Evolutionary conservation across 2,329 filamentous ascomycete species (phyloP).

Genomic region (Aspergillus piperis): DNA sequence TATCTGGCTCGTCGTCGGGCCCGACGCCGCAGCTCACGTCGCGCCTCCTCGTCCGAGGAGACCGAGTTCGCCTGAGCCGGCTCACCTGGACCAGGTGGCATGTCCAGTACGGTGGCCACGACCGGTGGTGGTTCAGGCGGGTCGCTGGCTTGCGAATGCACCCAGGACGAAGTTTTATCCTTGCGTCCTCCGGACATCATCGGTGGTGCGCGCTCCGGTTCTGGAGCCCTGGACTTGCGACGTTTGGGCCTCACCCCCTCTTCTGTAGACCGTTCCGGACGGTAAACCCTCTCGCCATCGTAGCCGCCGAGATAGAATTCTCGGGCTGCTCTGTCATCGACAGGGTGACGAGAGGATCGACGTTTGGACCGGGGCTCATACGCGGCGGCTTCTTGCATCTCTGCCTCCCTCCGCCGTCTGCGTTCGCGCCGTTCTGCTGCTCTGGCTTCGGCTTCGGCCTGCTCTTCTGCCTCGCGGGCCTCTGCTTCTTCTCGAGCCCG

Average conservation of each 20-base stretch:
- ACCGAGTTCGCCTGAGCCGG: slow-evolving; percentile 37
- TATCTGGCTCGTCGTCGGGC: slow-evolving; percentile 45
- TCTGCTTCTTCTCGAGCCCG: slow-evolving; percentile 52
- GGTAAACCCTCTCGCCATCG: slow-evolving; percentile 29
- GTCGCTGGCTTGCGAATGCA: slow-evolving; percentile 50
- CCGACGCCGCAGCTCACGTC: slow-evolving; percentile 40
- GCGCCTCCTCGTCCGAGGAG: slow-evolving; percentile 47
- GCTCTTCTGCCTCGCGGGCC: slow-evolving; percentile 58
- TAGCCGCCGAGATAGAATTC: slow-evolving; percentile 31
- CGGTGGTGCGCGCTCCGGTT: slow-evolving; percentile 26
- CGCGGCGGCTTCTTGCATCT: slow-evolving; percentile 28
- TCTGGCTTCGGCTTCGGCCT: slow-evolving; percentile 36
- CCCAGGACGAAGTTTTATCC: slow-evolving; percentile 54
- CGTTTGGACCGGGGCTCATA: slow-evolving; percentile 34
- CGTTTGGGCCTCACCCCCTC: slow-evolving; percentile 34
- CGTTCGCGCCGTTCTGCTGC: slow-evolving; percentile 45
- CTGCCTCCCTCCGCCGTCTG: slow-evolving; percentile 38
- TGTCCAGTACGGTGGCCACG: slow-evolving; percentile 49
- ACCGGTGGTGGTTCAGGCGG: slow-evolving; percentile 51
- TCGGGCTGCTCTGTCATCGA: slow-evolving; percentile 30
- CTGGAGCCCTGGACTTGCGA: slow-evolving; percentile 37
- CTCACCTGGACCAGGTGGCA: slow-evolving; percentile 33
- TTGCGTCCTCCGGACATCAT: slow-evolving; percentile 41
- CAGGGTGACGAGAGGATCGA: slow-evolving; percentile 31
- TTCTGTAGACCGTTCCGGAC: slow-evolving; percentile 36